Evolutionary conservation across 208 protist species (phyloP), one percentile per base, ranked within the genome.

Genomic region (Trypanosoma rangeli): DNA sequence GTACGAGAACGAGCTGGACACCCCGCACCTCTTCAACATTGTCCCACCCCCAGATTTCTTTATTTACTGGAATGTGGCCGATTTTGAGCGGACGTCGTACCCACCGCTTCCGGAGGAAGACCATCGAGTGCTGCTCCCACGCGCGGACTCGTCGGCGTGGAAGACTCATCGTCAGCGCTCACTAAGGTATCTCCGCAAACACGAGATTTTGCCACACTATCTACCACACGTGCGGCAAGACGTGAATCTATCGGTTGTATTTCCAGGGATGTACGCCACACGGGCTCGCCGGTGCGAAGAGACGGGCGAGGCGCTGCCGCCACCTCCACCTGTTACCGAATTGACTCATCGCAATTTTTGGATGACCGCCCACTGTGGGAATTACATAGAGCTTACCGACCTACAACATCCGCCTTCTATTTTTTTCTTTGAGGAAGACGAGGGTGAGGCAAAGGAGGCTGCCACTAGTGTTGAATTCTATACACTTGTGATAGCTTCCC

Each of bases 341-440:
- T 69, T 95, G 56, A 87, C 60, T 0, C 55, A 44, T 13, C 86
- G 82, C 50, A 97, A 95, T 60, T 97, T 97, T 76, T 95, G 90
- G 93, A 92, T 93, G 73, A 95, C 93, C 4, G 75, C 90, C 16
- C 93, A 97, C 75, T 93, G 84, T 64, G 93, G 93, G 46, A 97
- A 97, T 75, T 95, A 94, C 77, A 90, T 97, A 52, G 87, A 94
- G 58, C 79, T 97, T 3, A 79, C 78, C n/a, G 87, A 97, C 20
- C 48, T 97, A 49, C 89, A 95, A 70, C 80, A 93, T 64, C 69
- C 87, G 18, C 93, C 93, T 5, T 83, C 83, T 44, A 78, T 97
- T 33, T 95, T 94, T 60, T 84, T 97, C 29, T 58, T 82, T 29
- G 83, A 88, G 49, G 65, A 69, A 31, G 60, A 49, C 44, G 60